Conservation (phyloP, 225 moss, liverwort and hornwort genomes). For the Thuidium tamariscinum region DNA sequence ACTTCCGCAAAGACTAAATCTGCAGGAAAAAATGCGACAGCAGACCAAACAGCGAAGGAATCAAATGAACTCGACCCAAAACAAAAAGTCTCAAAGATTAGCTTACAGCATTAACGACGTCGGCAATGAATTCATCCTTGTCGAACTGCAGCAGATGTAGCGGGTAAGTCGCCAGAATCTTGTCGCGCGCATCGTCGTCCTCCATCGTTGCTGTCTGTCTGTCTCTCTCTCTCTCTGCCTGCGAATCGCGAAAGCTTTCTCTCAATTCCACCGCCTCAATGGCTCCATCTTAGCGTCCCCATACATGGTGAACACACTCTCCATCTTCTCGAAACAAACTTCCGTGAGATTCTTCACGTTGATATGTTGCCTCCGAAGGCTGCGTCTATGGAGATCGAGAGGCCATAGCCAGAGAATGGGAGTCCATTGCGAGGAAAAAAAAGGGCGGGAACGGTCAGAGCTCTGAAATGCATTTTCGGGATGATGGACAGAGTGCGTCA, state of each 20-base stretch:
- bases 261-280: not conserved
- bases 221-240: too few species aligned
- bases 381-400: not conserved
- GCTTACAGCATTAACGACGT: slow-evolving; percentile 36
- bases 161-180: slow-evolving; percentile 7
- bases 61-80: not conserved
- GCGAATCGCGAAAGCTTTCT: not conserved
- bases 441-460: not conserved
- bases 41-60: not conserved
- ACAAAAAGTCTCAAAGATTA: not conserved
- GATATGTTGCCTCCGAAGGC: not conserved
- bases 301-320: not conserved
- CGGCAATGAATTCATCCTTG: slow-evolving; percentile 25
- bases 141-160: slow-evolving; percentile 27
- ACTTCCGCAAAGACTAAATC: not conserved
- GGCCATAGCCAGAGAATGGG: not conserved
- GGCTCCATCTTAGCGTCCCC: not conserved
- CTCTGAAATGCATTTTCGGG: not conserved
- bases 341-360: too few species aligned
- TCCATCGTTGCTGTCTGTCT: not conserved
- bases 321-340: not conserved
- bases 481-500: not conserved
- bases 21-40: not conserved
- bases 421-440: not conserved
- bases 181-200: not conserved